Conservation (phyloP, 2,329 filamentous ascomycete genomes). For the Diaporthe aspalathi region DNA sequence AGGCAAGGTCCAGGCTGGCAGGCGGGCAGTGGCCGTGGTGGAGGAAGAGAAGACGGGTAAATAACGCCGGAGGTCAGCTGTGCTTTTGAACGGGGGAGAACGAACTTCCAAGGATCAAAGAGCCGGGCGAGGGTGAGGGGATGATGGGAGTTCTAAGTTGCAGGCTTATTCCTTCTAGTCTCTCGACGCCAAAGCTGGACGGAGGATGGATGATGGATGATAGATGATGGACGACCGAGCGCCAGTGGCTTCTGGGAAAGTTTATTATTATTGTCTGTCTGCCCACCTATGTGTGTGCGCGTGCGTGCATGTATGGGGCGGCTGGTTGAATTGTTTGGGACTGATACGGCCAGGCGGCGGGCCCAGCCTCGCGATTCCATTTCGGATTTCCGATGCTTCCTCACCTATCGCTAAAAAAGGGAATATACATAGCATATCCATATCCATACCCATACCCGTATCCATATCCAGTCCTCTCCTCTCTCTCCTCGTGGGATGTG, state of each 20-base stretch:
- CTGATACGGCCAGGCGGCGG: constrained; percentile 22
- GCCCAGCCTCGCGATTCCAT: background rate
- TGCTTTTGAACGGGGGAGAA: background rate
- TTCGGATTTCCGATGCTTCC: constrained; percentile 8
- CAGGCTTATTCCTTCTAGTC: no score
- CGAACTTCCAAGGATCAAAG: constrained; percentile 25
- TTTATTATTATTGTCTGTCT: background rate
- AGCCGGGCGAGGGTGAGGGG: background rate
- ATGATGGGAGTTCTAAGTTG: no score
- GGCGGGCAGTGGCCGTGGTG: background rate
- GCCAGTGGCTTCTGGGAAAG: no score
- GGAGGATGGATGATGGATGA: no score
- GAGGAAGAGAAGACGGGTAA: background rate
- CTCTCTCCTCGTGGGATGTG: constrained; percentile 9
- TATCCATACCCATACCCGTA: no score
- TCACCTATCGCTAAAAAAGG: constrained; percentile 30
- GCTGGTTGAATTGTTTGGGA: constrained; percentile 16
- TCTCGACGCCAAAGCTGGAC: no score
- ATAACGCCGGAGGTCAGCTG: no score
- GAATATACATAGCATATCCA: background rate
- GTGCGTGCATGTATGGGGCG: background rate
- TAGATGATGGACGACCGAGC: no score
- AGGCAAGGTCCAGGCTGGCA: constrained; percentile 5
- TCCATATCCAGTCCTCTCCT: no score
- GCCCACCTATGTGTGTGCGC: background rate